These are phyloP conservation scores for Saccharomycopsis hybrid DNA, from an alignment of 1,139 yeast species.

Conservation along the genomic window DNA sequence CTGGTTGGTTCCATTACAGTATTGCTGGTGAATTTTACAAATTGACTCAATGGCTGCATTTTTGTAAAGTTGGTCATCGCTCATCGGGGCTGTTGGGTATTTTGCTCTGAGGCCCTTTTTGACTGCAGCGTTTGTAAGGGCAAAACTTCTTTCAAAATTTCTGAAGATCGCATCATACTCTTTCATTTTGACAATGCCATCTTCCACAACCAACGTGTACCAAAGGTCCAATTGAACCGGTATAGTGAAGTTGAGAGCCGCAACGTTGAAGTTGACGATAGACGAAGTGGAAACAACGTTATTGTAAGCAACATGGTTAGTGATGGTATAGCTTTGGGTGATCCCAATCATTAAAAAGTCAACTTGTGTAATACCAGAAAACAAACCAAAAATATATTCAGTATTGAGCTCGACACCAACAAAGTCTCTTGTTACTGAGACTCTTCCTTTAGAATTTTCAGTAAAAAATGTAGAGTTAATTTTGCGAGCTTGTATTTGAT, in stretches of 20 bases:
- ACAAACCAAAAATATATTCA: constrained; percentile 25
- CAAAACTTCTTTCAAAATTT: constrained; percentile 15
- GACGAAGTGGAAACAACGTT: constrained; percentile 20
- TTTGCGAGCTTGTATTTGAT: constrained; percentile 16
- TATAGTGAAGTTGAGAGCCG: constrained; percentile 19
- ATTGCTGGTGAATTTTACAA: constrained; percentile 22
- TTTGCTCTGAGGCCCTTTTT: constrained; percentile 1
- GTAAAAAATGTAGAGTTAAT: constrained; percentile 24
- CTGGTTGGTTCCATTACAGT: constrained; percentile 20
- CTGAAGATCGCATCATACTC: constrained; percentile 19
- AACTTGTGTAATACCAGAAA: constrained; percentile 17
- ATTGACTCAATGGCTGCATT: constrained; percentile 21
- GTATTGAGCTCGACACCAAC: constrained; percentile 25
- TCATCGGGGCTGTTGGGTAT: not conserved
- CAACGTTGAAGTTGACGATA: constrained; percentile 21
- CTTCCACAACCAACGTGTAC: constrained; percentile 16
- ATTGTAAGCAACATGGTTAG: constrained; percentile 20
- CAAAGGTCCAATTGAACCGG: constrained; percentile 24
- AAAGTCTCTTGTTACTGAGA: constrained; percentile 24
- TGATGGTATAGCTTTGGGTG: constrained; percentile 20
- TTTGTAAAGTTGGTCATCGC: constrained; percentile 2
- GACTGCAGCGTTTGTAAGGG: not conserved
- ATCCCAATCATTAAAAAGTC: constrained; percentile 21
- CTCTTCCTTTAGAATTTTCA: constrained; percentile 23
- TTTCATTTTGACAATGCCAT: constrained; percentile 2